Evolutionary conservation across 306 rosid genomes (phyloP).

Genomic region (cucumber (Cucumis sativus)): Cucumber_9930_V3 NC_026660.2:28233501-28234000

Average conservation of each 20-base stretch:
- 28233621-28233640: not conserved
- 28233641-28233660: not conserved
- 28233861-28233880: conserved; percentile 78
- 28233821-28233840: conserved; percentile 33
- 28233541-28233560: conserved; percentile 6
- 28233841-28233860: conserved; percentile 24
- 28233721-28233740: not conserved
- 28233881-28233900: conserved; percentile 91
- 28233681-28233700: not conserved
- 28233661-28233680: not conserved
- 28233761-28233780: not conserved
- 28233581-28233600: not conserved
- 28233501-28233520: conserved; percentile 2
- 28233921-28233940: not conserved
- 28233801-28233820: conserved; percentile 3
- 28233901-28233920: conserved; percentile 70
- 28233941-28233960: not conserved
- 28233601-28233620: conserved; percentile 6
- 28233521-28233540: conserved; percentile 6
- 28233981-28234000: not conserved
- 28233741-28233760: not conserved
- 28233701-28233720: not conserved
- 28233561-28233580: not conserved
- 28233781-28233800: not conserved
- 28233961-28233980: not conserved